A percentile compares a stretch with the other conserved stretches of the same genome.
Conservation (phyloP, 495 filamentous ascomycete genomes). For the Talaromyces adpressus region DNA sequence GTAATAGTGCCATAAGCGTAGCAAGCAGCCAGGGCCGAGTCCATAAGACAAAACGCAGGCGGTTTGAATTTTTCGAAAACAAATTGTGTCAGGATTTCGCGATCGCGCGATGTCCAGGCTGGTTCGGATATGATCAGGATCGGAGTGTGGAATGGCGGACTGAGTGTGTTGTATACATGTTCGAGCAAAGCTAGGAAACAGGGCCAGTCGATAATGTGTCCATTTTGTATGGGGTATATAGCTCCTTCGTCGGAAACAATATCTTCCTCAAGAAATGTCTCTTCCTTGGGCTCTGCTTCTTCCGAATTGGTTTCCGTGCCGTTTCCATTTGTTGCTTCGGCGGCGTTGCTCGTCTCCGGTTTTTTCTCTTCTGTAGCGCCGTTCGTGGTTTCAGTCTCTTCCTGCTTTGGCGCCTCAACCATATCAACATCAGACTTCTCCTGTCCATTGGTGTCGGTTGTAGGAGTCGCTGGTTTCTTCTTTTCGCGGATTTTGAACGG, state of each 20-base stretch:
- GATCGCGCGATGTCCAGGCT: slow-evolving; percentile 75
- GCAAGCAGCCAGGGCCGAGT: slow-evolving; percentile 72
- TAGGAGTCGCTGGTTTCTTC: slow-evolving; percentile 45
- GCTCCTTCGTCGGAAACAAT: slow-evolving; percentile 80
- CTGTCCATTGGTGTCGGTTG: slow-evolving; percentile 21
- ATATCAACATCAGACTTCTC: slow-evolving; percentile 42
- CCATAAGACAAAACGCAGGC: slow-evolving; percentile 79
- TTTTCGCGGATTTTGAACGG: slow-evolving; percentile 73
- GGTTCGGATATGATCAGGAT: slow-evolving; percentile 83
- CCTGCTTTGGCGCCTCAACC: slow-evolving; percentile 19
- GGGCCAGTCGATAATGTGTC: slow-evolving; percentile 79
- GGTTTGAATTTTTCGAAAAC: slow-evolving; percentile 96
- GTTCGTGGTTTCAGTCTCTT: slow-evolving; percentile 13
- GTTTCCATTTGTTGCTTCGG: background rate
- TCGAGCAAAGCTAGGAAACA: slow-evolving; percentile 87
- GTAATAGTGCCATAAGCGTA: slow-evolving; percentile 74
- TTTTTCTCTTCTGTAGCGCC: slow-evolving; percentile 7
- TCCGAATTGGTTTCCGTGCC: slow-evolving; percentile 7
- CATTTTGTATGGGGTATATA: slow-evolving; percentile 76
- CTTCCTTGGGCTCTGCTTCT: slow-evolving; percentile 26
- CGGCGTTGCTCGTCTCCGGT: background rate
- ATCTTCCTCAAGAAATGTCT: slow-evolving; percentile 76
- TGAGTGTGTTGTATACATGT: slow-evolving; percentile 80
- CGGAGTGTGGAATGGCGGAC: slow-evolving; percentile 87
- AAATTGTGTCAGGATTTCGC: slow-evolving; percentile 78